Percentiles rank a stretch among this genome's conserved stretches.
Conservation (phyloP, 352 stramenopile species). For the Globisporangium acanthophoron region DNA sequence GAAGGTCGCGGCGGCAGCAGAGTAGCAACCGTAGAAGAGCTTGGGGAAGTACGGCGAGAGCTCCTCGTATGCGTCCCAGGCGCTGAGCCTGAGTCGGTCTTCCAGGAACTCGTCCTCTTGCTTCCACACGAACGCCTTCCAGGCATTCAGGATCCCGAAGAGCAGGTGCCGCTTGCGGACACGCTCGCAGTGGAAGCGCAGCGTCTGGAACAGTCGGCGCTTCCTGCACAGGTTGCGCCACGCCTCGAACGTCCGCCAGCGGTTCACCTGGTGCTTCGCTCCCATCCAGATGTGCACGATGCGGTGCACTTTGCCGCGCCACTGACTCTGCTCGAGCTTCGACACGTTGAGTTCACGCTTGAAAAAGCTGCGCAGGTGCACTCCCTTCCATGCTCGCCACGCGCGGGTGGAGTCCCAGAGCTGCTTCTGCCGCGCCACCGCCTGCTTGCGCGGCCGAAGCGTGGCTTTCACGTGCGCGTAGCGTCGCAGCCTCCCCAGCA, state of each 20-base stretch:
- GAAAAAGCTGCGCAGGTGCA: conserved; percentile 51
- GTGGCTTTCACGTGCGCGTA: conserved; percentile 31
- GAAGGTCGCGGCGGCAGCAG: conserved; percentile 51
- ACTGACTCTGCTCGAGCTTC: conserved; percentile 36
- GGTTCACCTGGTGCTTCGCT: conserved; percentile 15
- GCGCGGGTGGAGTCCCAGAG: conserved; percentile 19
- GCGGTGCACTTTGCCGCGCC: conserved; percentile 41
- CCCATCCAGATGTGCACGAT: conserved; percentile 51
- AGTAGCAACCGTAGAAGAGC: conserved; percentile 61
- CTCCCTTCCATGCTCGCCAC: conserved; percentile 41
- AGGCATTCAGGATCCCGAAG: conserved; percentile 43
- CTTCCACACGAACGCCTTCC: conserved; percentile 64
- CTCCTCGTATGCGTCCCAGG: conserved; percentile 54
- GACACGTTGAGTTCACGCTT: conserved; percentile 49
- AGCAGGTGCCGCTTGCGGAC: conserved; percentile 35
- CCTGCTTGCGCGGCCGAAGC: conserved; percentile 33
- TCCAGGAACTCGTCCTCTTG: conserved; percentile 52
- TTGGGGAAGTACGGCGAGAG: conserved; percentile 46
- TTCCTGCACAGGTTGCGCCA: conserved; percentile 44
- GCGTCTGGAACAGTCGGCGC: conserved; percentile 42
- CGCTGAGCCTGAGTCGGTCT: conserved; percentile 43
- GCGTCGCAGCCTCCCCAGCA: conserved; percentile 18
- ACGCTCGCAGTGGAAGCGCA: conserved; percentile 34
- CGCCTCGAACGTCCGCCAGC: conserved; percentile 36
- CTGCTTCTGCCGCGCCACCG: conserved; percentile 13